phyloP scores from a whole-genome alignment of 441 rosid species.

The Populus hybrid region DNA sequence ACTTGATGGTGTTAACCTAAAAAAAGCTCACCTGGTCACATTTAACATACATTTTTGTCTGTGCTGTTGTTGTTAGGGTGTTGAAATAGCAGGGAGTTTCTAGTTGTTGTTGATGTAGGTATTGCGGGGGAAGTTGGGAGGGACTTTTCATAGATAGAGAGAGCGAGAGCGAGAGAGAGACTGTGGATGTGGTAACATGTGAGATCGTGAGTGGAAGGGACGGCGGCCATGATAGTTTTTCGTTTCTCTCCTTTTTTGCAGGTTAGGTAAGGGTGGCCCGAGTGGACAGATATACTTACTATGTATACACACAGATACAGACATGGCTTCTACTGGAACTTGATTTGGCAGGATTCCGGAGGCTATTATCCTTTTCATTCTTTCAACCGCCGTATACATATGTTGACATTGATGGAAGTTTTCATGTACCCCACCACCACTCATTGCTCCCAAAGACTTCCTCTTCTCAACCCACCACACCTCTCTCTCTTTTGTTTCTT shows the following conservation, averaged over 20 bases:
- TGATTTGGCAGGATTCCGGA: slow-evolving; percentile 47
- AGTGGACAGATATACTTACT: slow-evolving; percentile 18
- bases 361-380: slow-evolving; percentile 27
- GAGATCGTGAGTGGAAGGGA: slow-evolving; percentile 29
- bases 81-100: neutral
- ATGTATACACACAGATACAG: neutral
- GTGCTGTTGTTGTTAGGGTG: neutral
- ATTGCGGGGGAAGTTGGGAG: slow-evolving; percentile 50
- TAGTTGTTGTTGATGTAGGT: slow-evolving; percentile 32
- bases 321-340: slow-evolving; percentile 21
- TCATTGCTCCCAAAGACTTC: slow-evolving; percentile 34
- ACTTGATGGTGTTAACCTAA: no score
- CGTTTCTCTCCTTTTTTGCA: slow-evolving; percentile 6
- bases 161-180: neutral
- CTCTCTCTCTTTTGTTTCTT: neutral
- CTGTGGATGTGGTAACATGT: slow-evolving; percentile 27
- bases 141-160: slow-evolving; percentile 40
- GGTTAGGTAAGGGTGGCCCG: slow-evolving; percentile 15
- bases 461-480: neutral
- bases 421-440: slow-evolving; percentile 52
- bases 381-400: slow-evolving; percentile 33
- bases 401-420: slow-evolving; percentile 39
- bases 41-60: neutral
- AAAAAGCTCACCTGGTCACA: neutral
- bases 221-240: slow-evolving; percentile 18